Evolutionary conservation across 306 rosid genomes (phyloP), one percentile per base, ranked within the genome.

Genomic region (Begonia peltatifolia): DNA sequence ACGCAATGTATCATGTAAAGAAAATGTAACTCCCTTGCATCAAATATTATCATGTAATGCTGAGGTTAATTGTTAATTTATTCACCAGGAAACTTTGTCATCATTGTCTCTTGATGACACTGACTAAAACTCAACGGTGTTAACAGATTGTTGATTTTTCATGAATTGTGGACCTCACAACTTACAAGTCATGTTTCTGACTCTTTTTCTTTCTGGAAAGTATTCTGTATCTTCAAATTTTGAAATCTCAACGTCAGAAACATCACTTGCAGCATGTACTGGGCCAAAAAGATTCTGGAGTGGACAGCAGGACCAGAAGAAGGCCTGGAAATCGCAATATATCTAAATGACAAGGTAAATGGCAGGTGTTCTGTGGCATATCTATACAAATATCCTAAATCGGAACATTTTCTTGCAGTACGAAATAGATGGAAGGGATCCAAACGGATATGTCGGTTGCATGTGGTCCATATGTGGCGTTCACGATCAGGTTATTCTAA

Each of bases 271-370:
- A 89, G 95, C 61, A 89, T 89, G 94, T 89, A 85, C 63, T 85
- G 97, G 97, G 97, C 97, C 4, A 89, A 85, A 70, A 82, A 85
- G 79, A 84, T 89, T 53, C 89, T 89, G 55, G 97, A 88, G 71
- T 89, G 97, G 97, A 89, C 97, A 56, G 78, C 66, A 55, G 85
- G 87, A 74, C 97, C 95, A 13, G 94, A 89, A 71, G 97, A 85
- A 74, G 97, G 95, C 66, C 94, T 89, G 50, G 87, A 85, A 71
- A 75, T 78, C 70, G 50, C 77, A 56, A 67, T 82, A 63, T 80
- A 80, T 64, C 63, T 89, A 35, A 89, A 89, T 61, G 68, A 89
- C 69, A 89, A 84, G 94, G 97, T 89, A 69, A 44, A 6, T 44
- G 14, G 38, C 38, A 0, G 11, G 6, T 44, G 12, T 10, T 44